Evolutionary conservation across 495 filamentous ascomycete species (phyloP).

Genomic region (Penicillium salamii): DNA sequence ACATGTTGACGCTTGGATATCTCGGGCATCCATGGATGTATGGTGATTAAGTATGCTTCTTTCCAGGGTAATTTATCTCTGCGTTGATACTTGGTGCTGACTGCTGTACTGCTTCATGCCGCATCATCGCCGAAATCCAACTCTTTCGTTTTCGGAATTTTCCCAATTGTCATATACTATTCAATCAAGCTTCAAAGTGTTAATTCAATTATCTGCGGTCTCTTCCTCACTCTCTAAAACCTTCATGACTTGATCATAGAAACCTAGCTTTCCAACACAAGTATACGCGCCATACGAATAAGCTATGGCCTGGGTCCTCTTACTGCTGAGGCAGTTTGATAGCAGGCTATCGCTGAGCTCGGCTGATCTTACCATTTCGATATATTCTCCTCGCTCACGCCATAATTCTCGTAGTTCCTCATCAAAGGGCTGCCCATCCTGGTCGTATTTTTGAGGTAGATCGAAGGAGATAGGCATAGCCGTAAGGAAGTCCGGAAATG

Average conservation of each 20-base stretch:
- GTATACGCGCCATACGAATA: conserved; percentile 9
- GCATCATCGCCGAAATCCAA: no score
- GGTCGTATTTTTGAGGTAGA: not conserved
- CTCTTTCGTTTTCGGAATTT: no score
- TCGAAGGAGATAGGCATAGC: conserved; percentile 1
- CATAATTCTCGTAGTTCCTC: not conserved
- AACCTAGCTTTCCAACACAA: conserved; percentile 5
- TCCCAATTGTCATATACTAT: no score
- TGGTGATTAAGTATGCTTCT: no score
- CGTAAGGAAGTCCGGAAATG: conserved; percentile 2
- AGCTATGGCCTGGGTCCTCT: conserved; percentile 4
- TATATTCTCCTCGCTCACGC: conserved; percentile 6
- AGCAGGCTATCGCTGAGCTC: conserved; percentile 7
- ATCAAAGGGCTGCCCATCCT: conserved; percentile 1
- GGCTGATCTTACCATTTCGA: conserved; percentile 6
- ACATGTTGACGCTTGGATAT: no score
- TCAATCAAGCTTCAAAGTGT: no score
- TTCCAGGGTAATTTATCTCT: no score
- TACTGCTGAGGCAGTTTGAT: conserved; percentile 1
- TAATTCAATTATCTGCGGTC: no score
- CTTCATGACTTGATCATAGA: conserved; percentile 1
- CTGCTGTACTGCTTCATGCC: no score
- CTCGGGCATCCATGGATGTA: no score
- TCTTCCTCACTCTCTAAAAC: conserved; percentile 7
- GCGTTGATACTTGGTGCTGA: no score